Evolutionary conservation across 441 rosid species (phyloP), one percentile per base, ranked within the genome.

Genomic region (Francoa sonchifolia): DNA sequence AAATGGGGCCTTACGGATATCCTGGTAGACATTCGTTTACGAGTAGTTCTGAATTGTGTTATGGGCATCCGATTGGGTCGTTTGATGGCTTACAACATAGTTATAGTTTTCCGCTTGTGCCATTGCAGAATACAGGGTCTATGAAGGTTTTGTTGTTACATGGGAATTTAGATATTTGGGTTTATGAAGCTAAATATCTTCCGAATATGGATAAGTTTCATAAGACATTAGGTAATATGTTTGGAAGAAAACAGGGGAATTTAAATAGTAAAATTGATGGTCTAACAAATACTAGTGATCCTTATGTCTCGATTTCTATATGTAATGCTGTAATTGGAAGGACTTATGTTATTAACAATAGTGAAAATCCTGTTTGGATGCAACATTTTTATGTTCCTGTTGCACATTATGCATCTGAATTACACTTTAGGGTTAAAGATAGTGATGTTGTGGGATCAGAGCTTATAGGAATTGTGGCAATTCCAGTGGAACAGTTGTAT

Each of bases 141-240:
- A 42, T 67, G 67, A 77, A 53, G 59, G 81, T 76, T 54, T 63
- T 79, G 40, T 69, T 90, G 21, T 43, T 90, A 37, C 98, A 90
- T 39, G 98, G 98, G 13, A 71, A 82, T 62, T 61, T 90, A 61
- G 96, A 90, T 59, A 79, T 85, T 23, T 72, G 70, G 72, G 80
- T 92, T 20, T 52, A 38, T 51, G 75, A 76, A 16, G 96, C 99
- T 0, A 66, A 39, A 32, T 72, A 76, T 57, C 97, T 92, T 48
- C 99, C 99, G 13, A 92, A 92, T 71, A 87, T 87, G 99, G 99
- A 87, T 59, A 69, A 76, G 81, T 80, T 87, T 57, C 90, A 75
- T 39, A 83, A 66, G 71, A 83, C 94, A n/a, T 36, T 92, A 37
- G 95, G 79, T 2, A 76, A 78, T 34, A 25, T 82, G 65, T 64